phyloP scores from a whole-genome alignment of 2,329 filamentous ascomycete genomes.

The Beauveria sp. region DNA sequence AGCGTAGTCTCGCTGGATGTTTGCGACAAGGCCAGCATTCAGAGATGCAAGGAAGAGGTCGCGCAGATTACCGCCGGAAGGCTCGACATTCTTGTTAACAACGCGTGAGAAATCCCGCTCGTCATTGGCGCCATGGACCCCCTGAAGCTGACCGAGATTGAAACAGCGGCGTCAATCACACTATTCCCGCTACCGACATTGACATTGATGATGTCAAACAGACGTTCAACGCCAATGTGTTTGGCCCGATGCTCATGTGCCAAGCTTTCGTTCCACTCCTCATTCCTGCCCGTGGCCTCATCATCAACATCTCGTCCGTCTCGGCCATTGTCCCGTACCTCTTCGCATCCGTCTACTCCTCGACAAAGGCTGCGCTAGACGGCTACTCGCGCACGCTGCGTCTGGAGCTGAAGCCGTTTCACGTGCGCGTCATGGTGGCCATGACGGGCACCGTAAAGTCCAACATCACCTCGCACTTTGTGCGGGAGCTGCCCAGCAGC shows the following conservation, averaged over 20 bases:
- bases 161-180: slow-evolving; percentile 33
- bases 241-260: slow-evolving; percentile 49
- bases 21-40: slow-evolving; percentile 43
- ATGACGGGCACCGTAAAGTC: slow-evolving; percentile 47
- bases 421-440: slow-evolving; percentile 50
- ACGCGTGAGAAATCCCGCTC: slow-evolving; percentile 33
- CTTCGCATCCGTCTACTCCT: slow-evolving; percentile 46
- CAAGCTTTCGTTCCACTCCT: slow-evolving; percentile 43
- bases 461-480: slow-evolving; percentile 38
- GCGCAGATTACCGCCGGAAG: slow-evolving; percentile 40
- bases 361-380: slow-evolving; percentile 46
- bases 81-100: slow-evolving; percentile 53
- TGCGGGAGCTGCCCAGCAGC: slow-evolving; percentile 33
- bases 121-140: background rate
- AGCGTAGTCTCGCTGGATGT: slow-evolving; percentile 46
- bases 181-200: slow-evolving; percentile 44
- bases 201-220: slow-evolving; percentile 44
- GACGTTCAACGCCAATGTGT: slow-evolving; percentile 51
- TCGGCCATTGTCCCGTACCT: slow-evolving; percentile 44
- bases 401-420: slow-evolving; percentile 45
- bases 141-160: background rate
- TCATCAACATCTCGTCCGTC: slow-evolving; percentile 50
- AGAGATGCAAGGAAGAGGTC: slow-evolving; percentile 38
- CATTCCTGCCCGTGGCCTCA: slow-evolving; percentile 41
- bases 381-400: slow-evolving; percentile 47